These are phyloP conservation scores for Lactifluus echinatus DNA, from an alignment of 768 basidiomycete genomes.

Conservation along the genomic window DNA sequence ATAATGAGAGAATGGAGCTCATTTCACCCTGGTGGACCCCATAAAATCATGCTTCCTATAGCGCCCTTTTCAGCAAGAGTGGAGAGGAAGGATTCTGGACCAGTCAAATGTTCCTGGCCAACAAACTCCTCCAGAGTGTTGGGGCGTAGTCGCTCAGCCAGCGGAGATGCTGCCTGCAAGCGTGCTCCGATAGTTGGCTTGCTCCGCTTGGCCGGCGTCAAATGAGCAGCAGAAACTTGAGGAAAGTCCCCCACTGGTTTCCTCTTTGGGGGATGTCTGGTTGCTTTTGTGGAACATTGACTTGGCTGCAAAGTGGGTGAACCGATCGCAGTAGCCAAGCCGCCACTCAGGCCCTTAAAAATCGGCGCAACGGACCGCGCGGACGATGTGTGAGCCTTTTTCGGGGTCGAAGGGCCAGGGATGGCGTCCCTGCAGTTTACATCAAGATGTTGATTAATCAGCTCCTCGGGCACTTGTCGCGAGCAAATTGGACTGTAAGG, in stretches of 20 bases:
- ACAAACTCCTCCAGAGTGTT: constrained; percentile 57
- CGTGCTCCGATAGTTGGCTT: constrained; percentile 5
- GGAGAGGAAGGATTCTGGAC: constrained; percentile 48
- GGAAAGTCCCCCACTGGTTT: neutral
- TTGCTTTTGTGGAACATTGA: neutral
- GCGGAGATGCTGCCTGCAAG: constrained; percentile 37
- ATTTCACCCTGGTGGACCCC: constrained; percentile 65
- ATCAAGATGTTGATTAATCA: constrained; percentile 15
- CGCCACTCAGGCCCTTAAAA: neutral
- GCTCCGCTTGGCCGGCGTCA: neutral
- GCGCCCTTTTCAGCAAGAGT: constrained; percentile 41
- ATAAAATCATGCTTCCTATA: constrained; percentile 56
- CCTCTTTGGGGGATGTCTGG: constrained; percentile 1
- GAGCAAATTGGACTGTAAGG: constrained; percentile 13
- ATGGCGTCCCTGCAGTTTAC: constrained; percentile 14
- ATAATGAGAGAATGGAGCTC: neutral
- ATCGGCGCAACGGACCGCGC: constrained; percentile 8
- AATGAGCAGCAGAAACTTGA: neutral
- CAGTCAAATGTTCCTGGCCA: constrained; percentile 61
- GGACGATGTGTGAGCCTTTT: neutral
- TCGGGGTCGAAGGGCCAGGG: neutral
- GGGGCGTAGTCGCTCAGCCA: constrained; percentile 72
- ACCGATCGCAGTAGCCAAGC: neutral
- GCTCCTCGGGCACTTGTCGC: constrained; percentile 6
- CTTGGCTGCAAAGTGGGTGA: neutral